Evolutionary conservation across 2,329 filamentous ascomycete species (phyloP).

Genomic region (Fusarium robinianum): DNA sequence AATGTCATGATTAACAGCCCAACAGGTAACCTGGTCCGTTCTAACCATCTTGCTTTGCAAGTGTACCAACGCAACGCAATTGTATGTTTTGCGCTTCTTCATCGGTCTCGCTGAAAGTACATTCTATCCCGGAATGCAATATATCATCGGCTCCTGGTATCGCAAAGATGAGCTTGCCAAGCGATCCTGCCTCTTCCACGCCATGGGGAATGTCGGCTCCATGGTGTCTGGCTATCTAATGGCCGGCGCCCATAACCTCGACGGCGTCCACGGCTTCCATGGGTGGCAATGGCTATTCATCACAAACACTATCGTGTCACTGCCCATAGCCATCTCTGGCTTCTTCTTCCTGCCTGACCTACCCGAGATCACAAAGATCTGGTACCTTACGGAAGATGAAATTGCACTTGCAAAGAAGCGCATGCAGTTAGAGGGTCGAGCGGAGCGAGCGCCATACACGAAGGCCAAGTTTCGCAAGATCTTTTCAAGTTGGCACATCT

Average conservation of each 20-base stretch:
- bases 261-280: conserved; percentile 50
- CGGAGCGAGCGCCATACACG: conserved; percentile 46
- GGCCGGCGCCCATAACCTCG: conserved; percentile 46
- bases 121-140: conserved; percentile 47
- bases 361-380: conserved; percentile 35
- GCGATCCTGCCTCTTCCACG: conserved; percentile 49
- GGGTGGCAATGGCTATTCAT: conserved; percentile 52
- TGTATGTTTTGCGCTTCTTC: conserved; percentile 50
- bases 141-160: conserved; percentile 51
- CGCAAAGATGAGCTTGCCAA: conserved; percentile 49
- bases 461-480: conserved; percentile 62
- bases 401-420: conserved; percentile 36
- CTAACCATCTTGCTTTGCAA: conserved; percentile 36
- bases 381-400: conserved; percentile 37
- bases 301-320: conserved; percentile 43
- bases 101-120: conserved; percentile 47
- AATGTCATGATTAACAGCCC: neutral
- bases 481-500: conserved; percentile 68
- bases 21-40: conserved; percentile 38
- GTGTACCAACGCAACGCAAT: conserved; percentile 41
- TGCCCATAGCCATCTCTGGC: conserved; percentile 40
- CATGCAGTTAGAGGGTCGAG: conserved; percentile 50
- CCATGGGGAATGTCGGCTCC: conserved; percentile 36
- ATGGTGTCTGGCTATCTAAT: conserved; percentile 42
- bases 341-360: conserved; percentile 41